Base-by-base conservation (phyloP, 495 filamentous ascomycete species). In the Xylaria longipes region DNA sequence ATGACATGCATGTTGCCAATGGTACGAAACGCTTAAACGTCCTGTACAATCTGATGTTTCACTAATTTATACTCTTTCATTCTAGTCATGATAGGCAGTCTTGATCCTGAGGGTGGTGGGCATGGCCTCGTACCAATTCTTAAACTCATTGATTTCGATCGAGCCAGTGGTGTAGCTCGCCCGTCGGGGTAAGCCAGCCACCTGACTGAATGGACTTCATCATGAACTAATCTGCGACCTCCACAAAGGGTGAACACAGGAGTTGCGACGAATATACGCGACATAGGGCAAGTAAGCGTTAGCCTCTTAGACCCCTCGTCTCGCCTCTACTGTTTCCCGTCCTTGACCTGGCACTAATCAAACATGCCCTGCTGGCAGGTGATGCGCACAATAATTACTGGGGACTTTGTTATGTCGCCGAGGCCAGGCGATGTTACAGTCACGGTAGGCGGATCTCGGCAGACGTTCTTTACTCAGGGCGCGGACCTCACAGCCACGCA, bases 11-110 rank as follows among this genome's bases (percentile, higher is more conserved):
- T 17, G 1, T 20, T 60, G 1, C 57, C 3, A 60, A 60, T 60
- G 33, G 33, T 37, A 60, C 11, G 56, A 37, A 8, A 3, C 7
- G 1, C 3, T n/a, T 2, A 7, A 8, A 22, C 12, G 8, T 22
- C 20, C 9, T 1, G 22, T 37, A 33, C 5, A 15, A 33, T 37
- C 3, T 11, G 31, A 27, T 37, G 0, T n/a, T 37, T 22, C 20
- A 37, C 56, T 60, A 11, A 60, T n/a, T 5, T 14, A 37, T 12
- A 35, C 9, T 33, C 31, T 37, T 56, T 37, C 20, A 17, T 37
- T 60, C 56, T 11, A 60, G 56, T 60, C 15, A 60, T 60, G 56
- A 60, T 60, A 60, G 56, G 56, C 31, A 60, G 56, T 22, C 56
- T 60, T 37, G 11, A 60, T 37, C 56, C 56, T 3, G 56, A 60